These are phyloP conservation scores for Starmera pachycereana DNA, from an alignment of 805 yeast species.

Conservation along the genomic window DNA sequence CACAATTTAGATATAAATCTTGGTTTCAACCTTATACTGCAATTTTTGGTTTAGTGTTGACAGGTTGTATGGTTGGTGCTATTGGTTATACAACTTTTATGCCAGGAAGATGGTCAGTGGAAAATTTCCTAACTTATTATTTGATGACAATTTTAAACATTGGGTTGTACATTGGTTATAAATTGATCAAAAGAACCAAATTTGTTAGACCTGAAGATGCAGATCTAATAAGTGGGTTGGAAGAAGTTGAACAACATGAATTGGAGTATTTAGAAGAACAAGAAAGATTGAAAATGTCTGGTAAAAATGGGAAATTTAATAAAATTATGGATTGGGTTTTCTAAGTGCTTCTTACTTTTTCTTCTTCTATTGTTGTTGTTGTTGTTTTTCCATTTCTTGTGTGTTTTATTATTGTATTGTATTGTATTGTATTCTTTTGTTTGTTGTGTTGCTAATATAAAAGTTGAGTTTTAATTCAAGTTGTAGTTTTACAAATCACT, in stretches of 20 bases:
- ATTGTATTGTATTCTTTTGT: no score
- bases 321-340: no score
- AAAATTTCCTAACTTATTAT: constrained; percentile 58
- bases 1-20: constrained; percentile 35
- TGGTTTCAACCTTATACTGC: constrained; percentile 54
- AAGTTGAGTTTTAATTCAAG: no score
- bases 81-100: constrained; percentile 66
- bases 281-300: no score
- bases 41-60: constrained; percentile 33
- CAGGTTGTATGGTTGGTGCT: constrained; percentile 40
- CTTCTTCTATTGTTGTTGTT: no score
- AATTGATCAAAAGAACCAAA: constrained; percentile 35
- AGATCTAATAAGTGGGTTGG: constrained; percentile 43
- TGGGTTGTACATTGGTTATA: constrained; percentile 37
- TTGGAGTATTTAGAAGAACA: constrained; percentile 9
- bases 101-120: constrained; percentile 58
- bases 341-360: no score
- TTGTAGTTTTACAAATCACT: no score
- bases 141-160: constrained; percentile 56
- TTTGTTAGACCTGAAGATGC: constrained; percentile 36
- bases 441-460: no score
- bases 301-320: no score
- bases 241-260: constrained; percentile 52
- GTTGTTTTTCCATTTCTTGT: no score
- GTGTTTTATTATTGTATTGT: no score